These are phyloP conservation scores for Quercus glauca DNA, from an alignment of 306 rosid species.

Conservation along the genomic window DNA sequence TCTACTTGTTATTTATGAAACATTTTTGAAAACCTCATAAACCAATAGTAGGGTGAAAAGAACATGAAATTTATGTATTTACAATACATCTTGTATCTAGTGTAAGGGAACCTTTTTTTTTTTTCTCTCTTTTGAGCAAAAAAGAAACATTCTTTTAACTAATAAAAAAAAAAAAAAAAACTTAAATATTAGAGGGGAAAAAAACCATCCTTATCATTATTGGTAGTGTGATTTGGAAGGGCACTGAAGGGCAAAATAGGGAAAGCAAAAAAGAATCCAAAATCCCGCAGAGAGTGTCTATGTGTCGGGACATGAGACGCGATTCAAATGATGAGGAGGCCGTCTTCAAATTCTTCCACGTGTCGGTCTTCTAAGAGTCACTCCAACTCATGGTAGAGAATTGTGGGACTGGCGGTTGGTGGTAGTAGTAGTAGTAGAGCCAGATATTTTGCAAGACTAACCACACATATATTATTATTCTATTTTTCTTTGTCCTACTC, in stretches of 20 bases:
- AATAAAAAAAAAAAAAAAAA: too few species aligned
- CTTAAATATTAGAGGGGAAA: not conserved
- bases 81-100: too few species aligned
- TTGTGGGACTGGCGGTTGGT: conserved; percentile 5
- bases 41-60: too few species aligned
- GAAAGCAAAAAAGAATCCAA: not conserved
- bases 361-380: not conserved
- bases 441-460: conserved; percentile 26
- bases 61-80: too few species aligned
- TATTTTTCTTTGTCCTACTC: not conserved
- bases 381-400: conserved; percentile 20
- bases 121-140: too few species aligned
- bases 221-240: too few species aligned
- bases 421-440: not conserved
- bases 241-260: conserved; percentile 5
- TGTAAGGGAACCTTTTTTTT: too few species aligned
- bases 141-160: too few species aligned
- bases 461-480: not conserved
- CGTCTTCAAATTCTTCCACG: conserved; percentile 19
- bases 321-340: conserved; percentile 9
- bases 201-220: not conserved
- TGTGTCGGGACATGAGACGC: not conserved
- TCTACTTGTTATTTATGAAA: too few species aligned
- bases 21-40: too few species aligned
- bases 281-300: not conserved